phyloP scores from a whole-genome alignment of 2,329 filamentous ascomycete genomes.

The Ophiocordyceps camponoti-leonardi region DNA sequence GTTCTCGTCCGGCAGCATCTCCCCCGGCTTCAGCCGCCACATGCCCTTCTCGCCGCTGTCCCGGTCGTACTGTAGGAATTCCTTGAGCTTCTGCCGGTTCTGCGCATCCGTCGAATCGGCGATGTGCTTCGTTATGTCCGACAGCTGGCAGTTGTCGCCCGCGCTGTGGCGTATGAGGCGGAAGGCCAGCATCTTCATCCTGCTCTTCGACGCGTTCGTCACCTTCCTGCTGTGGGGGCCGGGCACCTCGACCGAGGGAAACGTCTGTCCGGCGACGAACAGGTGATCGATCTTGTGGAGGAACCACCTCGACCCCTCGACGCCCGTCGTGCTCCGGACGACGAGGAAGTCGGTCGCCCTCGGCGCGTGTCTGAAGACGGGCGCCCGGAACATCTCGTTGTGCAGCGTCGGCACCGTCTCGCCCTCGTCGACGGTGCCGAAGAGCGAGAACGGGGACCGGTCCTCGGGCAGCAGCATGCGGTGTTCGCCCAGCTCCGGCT shows the following conservation, averaged over 20 bases:
- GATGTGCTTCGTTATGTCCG: slow-evolving; percentile 83
- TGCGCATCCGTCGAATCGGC: slow-evolving; percentile 88
- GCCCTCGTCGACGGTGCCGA: slow-evolving; percentile 81
- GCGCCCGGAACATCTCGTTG: slow-evolving; percentile 89
- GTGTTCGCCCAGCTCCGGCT: slow-evolving; percentile 74
- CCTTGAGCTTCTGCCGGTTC: slow-evolving; percentile 90
- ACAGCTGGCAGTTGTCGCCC: slow-evolving; percentile 51
- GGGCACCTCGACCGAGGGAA: slow-evolving; percentile 82
- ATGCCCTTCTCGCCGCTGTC: slow-evolving; percentile 50
- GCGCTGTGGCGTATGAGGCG: slow-evolving; percentile 68
- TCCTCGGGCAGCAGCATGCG: slow-evolving; percentile 82
- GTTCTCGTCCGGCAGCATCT: slow-evolving; percentile 64
- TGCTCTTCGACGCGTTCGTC: slow-evolving; percentile 91
- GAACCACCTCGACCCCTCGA: slow-evolving; percentile 63
- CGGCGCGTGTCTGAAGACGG: slow-evolving; percentile 73
- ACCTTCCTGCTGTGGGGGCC: slow-evolving; percentile 89
- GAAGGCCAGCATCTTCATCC: slow-evolving; percentile 90
- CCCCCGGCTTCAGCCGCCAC: slow-evolving; percentile 62
- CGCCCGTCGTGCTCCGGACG: slow-evolving; percentile 63
- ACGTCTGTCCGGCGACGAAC: slow-evolving; percentile 80
- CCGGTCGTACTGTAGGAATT: slow-evolving; percentile 85
- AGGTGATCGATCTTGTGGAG: slow-evolving; percentile 82
- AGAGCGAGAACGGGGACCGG: slow-evolving; percentile 88
- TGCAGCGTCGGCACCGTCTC: slow-evolving; percentile 82
- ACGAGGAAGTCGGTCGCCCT: slow-evolving; percentile 75